These are phyloP conservation scores for Pichia eremophila DNA, from an alignment of 805 yeast species.

Conservation along the genomic window DNA sequence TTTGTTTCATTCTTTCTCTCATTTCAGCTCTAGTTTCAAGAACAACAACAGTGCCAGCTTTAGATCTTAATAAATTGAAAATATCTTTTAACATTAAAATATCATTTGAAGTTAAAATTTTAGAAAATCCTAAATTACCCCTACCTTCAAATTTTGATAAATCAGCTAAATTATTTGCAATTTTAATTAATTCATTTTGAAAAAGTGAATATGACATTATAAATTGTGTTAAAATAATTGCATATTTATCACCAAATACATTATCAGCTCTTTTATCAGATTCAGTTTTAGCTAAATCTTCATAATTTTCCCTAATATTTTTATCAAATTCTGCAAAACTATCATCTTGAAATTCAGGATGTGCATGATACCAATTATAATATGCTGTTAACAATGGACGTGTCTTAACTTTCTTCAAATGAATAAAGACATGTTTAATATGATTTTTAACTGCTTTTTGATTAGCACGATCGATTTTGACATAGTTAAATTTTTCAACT, in stretches of 20 bases:
- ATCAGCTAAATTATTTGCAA: constrained; percentile 2
- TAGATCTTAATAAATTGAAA: constrained; percentile 4
- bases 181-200: neutral
- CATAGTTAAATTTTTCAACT: neutral
- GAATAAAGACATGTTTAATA: constrained; percentile 12
- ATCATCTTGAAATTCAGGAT: constrained; percentile 1
- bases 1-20: neutral
- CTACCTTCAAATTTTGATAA: constrained; percentile 5
- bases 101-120: constrained; percentile 2
- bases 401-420: constrained; percentile 18
- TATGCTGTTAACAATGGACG: constrained; percentile 13
- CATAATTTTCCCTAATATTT: neutral
- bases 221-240: constrained; percentile 5
- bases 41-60: constrained; percentile 5
- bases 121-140: constrained; percentile 1
- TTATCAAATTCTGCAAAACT: constrained; percentile 2
- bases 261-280: neutral
- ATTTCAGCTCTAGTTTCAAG: neutral
- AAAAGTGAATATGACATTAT: neutral
- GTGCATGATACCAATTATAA: constrained; percentile 13
- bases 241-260: constrained; percentile 9
- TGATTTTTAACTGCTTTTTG: constrained; percentile 10
- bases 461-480: constrained; percentile 9
- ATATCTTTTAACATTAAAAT: constrained; percentile 6
- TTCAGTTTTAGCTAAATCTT: neutral